Percentiles rank a stretch among this genome's conserved stretches.
These are phyloP conservation scores for Dipteronia dyeriana DNA, from an alignment of 345 rosid genomes.

Conservation along the genomic window DNA sequence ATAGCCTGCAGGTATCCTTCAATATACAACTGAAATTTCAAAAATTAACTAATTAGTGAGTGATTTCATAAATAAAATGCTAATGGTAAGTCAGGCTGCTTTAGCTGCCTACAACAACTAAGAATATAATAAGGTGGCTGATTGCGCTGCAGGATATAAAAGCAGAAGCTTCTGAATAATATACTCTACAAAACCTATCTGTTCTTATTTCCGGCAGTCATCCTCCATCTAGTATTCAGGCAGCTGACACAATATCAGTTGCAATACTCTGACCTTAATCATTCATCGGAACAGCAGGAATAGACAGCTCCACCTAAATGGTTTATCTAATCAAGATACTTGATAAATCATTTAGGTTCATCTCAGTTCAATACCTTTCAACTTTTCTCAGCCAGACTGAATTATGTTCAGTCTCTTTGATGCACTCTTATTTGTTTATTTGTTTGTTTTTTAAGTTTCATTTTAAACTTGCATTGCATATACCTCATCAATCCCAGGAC, in stretches of 20 bases:
- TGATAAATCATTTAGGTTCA: neutral
- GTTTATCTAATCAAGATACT: neutral
- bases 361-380: neutral
- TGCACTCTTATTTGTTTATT: neutral
- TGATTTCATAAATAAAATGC: neutral
- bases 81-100: neutral
- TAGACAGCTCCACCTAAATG: neutral
- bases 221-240: neutral
- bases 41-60: slow-evolving; percentile 17
- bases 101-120: neutral
- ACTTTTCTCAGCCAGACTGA: neutral
- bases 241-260: neutral
- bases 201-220: neutral
- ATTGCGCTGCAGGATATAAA: neutral
- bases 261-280: neutral
- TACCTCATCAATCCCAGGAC: slow-evolving; percentile 92
- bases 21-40: slow-evolving; percentile 67
- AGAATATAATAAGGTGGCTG: neutral
- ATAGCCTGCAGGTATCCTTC: slow-evolving; percentile 97
- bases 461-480: neutral
- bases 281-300: neutral
- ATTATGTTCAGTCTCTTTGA: neutral
- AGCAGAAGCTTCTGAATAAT: slow-evolving; percentile 3
- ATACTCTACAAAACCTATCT: neutral
- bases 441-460: neutral